These are phyloP conservation scores for Barnettozyma sp. DNA, from an alignment of 805 yeast species.

Conservation along the genomic window DNA sequence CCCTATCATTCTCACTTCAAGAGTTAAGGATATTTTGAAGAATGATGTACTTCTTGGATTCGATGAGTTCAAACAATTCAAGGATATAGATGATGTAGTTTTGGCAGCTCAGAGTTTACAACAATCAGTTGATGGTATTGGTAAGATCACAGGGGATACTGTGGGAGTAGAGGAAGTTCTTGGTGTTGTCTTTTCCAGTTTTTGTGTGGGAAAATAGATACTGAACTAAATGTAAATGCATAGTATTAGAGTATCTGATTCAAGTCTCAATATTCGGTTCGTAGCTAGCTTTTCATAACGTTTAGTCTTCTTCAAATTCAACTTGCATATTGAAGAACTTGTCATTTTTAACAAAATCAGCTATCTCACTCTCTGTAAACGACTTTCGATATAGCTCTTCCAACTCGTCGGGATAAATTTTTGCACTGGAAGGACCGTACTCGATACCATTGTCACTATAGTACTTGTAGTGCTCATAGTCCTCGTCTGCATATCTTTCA, in stretches of 20 bases:
- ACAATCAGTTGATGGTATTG: slow-evolving; percentile 77
- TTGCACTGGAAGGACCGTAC: background rate
- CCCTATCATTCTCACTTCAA: slow-evolving; percentile 65
- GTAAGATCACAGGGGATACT: slow-evolving; percentile 84
- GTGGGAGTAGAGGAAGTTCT: slow-evolving; percentile 86
- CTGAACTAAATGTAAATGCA: background rate
- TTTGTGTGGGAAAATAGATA: slow-evolving; percentile 81
- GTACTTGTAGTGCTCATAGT: background rate
- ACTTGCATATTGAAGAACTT: slow-evolving; percentile 6
- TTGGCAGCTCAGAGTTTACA: slow-evolving; percentile 72
- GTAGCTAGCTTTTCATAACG: too few relatives aligned
- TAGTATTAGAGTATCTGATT: background rate
- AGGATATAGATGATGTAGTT: slow-evolving; percentile 59
- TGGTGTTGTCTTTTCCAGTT: slow-evolving; percentile 84
- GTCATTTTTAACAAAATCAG: slow-evolving; percentile 4
- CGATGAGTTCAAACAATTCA: slow-evolving; percentile 48
- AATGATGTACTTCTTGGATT: slow-evolving; percentile 75
- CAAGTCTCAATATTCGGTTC: too few relatives aligned
- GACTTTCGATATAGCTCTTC: slow-evolving; percentile 6
- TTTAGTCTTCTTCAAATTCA: background rate
- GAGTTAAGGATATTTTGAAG: slow-evolving; percentile 68
- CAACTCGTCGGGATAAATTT: slow-evolving; percentile 5
- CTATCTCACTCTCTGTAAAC: slow-evolving; percentile 5
- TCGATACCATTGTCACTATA: slow-evolving; percentile 7
- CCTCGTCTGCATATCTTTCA: background rate